These are phyloP conservation scores for Populus hybrid DNA, from an alignment of 441 rosid genomes.

Conservation along the genomic window DNA sequence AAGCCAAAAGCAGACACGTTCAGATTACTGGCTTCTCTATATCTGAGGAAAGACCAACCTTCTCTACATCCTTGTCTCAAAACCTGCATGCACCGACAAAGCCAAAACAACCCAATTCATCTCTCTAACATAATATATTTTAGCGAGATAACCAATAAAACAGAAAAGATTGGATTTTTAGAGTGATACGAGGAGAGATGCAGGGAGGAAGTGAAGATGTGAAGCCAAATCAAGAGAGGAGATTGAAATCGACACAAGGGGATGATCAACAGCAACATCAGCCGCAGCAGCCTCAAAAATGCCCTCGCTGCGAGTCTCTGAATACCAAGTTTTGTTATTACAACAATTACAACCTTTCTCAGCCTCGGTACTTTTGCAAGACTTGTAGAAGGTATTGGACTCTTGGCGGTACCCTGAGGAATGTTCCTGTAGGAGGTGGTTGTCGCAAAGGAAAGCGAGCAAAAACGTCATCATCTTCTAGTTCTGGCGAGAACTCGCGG, in stretches of 20 bases:
- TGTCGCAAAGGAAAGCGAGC: slow-evolving; percentile 49
- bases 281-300: slow-evolving; percentile 39
- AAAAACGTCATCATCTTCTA: slow-evolving; percentile 25
- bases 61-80: not conserved
- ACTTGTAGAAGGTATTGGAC: slow-evolving; percentile 48
- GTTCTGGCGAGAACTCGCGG: slow-evolving; percentile 29
- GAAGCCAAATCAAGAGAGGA: slow-evolving; percentile 32
- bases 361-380: slow-evolving; percentile 69
- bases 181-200: not conserved
- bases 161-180: not conserved
- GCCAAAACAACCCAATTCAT: not conserved
- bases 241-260: slow-evolving; percentile 24
- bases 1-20: slow-evolving; percentile 17
- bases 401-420: slow-evolving; percentile 71
- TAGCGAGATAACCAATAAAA: not conserved
- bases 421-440: slow-evolving; percentile 74
- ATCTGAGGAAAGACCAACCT: slow-evolving; percentile 14
- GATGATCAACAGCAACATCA: slow-evolving; percentile 25
- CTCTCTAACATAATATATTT: not conserved
- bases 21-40: slow-evolving; percentile 17
- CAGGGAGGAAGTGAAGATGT: slow-evolving; percentile 9
- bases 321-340: slow-evolving; percentile 78
- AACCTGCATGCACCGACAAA: slow-evolving; percentile 22
- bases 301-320: slow-evolving; percentile 60
- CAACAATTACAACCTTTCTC: slow-evolving; percentile 68